Evolutionary conservation across 441 rosid genomes (phyloP).

Genomic region (Croton setiger): DNA sequence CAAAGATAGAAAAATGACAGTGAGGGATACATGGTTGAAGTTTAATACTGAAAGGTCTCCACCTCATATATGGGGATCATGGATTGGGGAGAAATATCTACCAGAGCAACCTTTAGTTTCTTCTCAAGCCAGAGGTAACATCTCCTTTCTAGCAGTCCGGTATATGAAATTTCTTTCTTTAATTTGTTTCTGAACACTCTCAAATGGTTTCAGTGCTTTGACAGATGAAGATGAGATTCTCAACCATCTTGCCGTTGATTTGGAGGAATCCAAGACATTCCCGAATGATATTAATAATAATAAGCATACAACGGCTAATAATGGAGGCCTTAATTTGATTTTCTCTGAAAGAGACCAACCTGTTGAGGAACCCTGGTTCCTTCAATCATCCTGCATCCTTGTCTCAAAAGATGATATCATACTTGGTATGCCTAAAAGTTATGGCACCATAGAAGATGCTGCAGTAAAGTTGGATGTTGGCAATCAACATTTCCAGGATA

Average conservation of each 20-base stretch:
- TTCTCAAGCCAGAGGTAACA: constrained; percentile 52
- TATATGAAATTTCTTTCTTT: constrained; percentile 27
- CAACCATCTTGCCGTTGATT: constrained; percentile 28
- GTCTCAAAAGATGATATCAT: constrained; percentile 28
- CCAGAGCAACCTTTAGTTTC: constrained; percentile 32
- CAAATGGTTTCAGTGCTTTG: constrained; percentile 91
- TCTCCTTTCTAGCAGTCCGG: constrained; percentile 29
- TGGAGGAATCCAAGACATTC: constrained; percentile 32
- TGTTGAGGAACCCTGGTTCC: constrained; percentile 92
- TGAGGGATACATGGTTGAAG: constrained; percentile 83
- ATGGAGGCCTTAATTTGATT: constrained; percentile 28
- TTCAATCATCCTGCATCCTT: constrained; percentile 31
- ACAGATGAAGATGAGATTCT: constrained; percentile 60
- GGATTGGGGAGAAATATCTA: constrained; percentile 60
- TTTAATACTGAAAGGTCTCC: constrained; percentile 33
- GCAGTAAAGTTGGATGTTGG: constrained; percentile 23
- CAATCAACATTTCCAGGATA: constrained; percentile 39
- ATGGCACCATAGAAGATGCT: constrained; percentile 28
- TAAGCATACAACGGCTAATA: constrained; percentile 27
- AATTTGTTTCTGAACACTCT: constrained; percentile 79
- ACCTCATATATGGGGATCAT: constrained; percentile 63
- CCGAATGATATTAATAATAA: constrained; percentile 29
- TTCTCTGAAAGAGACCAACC: constrained; percentile 61
- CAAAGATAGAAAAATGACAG: constrained; percentile 43
- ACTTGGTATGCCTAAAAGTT: constrained; percentile 27